Base-by-base conservation (phyloP, 2,329 filamentous ascomycete genomes). In the Elsinoe fawcettii region DNA sequence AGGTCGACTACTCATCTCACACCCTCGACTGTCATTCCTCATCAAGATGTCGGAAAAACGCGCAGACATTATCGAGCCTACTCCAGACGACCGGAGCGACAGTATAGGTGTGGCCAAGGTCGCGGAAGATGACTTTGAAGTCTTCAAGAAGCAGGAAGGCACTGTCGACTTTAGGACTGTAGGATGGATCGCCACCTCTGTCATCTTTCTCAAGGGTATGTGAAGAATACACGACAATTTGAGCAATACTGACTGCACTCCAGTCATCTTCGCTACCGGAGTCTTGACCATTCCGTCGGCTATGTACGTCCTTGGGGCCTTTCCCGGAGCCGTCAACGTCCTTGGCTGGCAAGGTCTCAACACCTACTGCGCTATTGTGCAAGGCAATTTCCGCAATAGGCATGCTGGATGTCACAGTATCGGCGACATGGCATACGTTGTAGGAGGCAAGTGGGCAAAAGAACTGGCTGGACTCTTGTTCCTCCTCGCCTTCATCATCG, bases 401-500 rank as follows among this genome's bases (percentile, higher is more conserved):
- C 75, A 81, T 57, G 73, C 76, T 0, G 73, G 73, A 22, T 80
- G 78, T 58, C 79, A 82, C 63, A 74, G 71, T 12, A 77, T 80
- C 43, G 74, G 77, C 20, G 80, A 84, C 59, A 84, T 85, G 80
- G 80, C 78, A 1, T 67, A 77, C 20, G 71, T 80, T 0, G 74
- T 84, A 0, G 80, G 81, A 1, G 81, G 81, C 0, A 63, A 66
- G 1, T 69, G 77, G 60, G 62, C 79, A 9, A 76, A 74, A 55
- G 81, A 85, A 64, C 43, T 84, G 0, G 73, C 75, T 8, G 81
- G 82, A 0, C 63, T 75, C 0, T 66, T 84, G 1, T 84, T 84
- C 67, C 74, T 83, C 14, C 67, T 83, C 5, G 79, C 78, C 3
- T 83, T 81, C 59, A 73, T 82, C 39, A 76, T 85, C 12, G 77